phyloP scores from a whole-genome alignment of 257 asterid species.

The Striga asiatica region DNA sequence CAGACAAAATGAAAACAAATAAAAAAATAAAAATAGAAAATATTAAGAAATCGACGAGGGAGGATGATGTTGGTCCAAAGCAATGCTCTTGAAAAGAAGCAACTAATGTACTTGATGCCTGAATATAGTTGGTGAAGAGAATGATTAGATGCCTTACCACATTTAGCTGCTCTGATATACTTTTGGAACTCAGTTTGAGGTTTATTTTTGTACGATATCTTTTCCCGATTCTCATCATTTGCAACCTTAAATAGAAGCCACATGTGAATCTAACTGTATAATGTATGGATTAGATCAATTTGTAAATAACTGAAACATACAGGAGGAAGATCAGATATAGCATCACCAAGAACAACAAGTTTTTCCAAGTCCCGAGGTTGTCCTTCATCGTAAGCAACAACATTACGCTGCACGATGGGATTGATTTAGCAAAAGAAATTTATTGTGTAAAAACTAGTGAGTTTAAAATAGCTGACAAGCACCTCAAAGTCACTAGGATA shows the following conservation, averaged over 20 bases:
- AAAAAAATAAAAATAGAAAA: neutral
- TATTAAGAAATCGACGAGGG: neutral
- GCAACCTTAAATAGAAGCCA: slow-evolving; percentile 25
- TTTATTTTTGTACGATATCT: slow-evolving; percentile 16
- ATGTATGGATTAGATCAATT: slow-evolving; percentile 8
- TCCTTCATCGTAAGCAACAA: slow-evolving; percentile 46
- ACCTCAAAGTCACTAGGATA: slow-evolving; percentile 44
- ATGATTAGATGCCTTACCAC: slow-evolving; percentile 23
- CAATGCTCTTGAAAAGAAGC: too few relatives aligned
- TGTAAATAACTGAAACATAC: slow-evolving; percentile 18
- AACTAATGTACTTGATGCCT: neutral
- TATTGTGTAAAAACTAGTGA: neutral
- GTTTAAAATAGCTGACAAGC: slow-evolving; percentile 8
- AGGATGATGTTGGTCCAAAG: neutral
- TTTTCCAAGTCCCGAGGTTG: slow-evolving; percentile 27
- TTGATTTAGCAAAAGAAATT: slow-evolving; percentile 11
- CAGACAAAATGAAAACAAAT: neutral
- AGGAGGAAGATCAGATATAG: slow-evolving; percentile 45
- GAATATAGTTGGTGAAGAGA: slow-evolving; percentile 8
- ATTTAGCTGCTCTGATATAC: slow-evolving; percentile 36
- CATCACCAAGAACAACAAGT: slow-evolving; percentile 28
- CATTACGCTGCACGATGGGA: slow-evolving; percentile 34
- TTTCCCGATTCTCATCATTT: slow-evolving; percentile 36
- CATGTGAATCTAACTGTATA: slow-evolving; percentile 5
- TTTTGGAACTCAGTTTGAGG: slow-evolving; percentile 36